Conservation (phyloP, 768 basidiomycete species). For the Hygrophoropsis aurantiaca region DNA sequence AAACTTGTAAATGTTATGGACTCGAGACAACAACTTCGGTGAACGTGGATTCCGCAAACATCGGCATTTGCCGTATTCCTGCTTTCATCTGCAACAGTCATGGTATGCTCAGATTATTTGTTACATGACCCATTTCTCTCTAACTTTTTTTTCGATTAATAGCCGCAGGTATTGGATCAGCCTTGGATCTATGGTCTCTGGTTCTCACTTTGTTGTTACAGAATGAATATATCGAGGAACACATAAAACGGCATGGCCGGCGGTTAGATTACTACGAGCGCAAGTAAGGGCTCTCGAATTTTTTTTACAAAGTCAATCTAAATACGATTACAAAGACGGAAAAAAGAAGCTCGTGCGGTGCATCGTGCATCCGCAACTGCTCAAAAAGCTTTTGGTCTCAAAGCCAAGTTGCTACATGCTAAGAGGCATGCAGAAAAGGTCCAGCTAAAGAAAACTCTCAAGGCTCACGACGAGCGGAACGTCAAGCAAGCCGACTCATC, state of each 20-base stretch:
- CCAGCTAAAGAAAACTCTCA: constrained; percentile 98
- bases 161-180: constrained; percentile 63
- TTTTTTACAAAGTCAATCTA: not conserved
- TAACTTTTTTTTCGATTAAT: no score
- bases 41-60: not conserved
- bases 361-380: constrained; percentile 80
- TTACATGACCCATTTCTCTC: not conserved
- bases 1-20: no score
- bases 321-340: constrained; percentile 53
- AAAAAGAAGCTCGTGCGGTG: constrained; percentile 74
- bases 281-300: constrained; percentile 56
- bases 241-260: constrained; percentile 94
- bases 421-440: constrained; percentile 97
- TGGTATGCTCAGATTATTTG: constrained; percentile 22
- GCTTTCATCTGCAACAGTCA: constrained; percentile 11
- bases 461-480: constrained; percentile 98
- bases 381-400: constrained; percentile 94
- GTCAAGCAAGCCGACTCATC: constrained; percentile 91
- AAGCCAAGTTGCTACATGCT: constrained; percentile 97
- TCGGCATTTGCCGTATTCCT: constrained; percentile 27
- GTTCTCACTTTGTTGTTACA: constrained; percentile 32
- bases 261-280: constrained; percentile 95
- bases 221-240: constrained; percentile 99
- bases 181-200: not conserved
- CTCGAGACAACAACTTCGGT: no score